Conservation (phyloP, 441 rosid genomes). For the Mallotus japonicus region DNA sequence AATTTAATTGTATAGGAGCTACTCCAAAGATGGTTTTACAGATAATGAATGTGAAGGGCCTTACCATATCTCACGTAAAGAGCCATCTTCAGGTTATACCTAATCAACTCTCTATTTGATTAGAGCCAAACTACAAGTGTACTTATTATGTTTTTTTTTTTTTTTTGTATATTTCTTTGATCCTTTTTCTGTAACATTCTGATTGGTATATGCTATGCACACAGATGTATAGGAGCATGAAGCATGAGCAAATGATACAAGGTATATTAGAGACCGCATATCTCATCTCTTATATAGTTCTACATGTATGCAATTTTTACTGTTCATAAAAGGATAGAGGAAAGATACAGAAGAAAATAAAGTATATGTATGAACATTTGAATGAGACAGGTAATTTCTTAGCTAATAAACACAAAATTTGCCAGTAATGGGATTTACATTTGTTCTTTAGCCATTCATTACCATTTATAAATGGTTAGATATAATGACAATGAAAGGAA, state of each 20-base stretch:
- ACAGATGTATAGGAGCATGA: slow-evolving; percentile 81
- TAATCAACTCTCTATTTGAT: not conserved
- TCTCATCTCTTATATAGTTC: no score
- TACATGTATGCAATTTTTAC: not conserved
- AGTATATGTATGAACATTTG: not conserved
- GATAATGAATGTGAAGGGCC: slow-evolving; percentile 95
- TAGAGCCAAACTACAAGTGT: not conserved
- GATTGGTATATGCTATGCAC: slow-evolving; percentile 4
- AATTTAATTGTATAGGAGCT: slow-evolving; percentile 49
- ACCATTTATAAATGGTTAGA: not conserved
- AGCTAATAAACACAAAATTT: not conserved
- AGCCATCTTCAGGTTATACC: slow-evolving; percentile 91
- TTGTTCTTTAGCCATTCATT: not conserved
- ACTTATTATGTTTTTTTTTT: not conserved
- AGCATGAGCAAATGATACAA: slow-evolving; percentile 70
- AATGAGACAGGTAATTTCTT: not conserved
- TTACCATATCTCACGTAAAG: slow-evolving; percentile 96
- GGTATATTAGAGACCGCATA: slow-evolving; percentile 38
- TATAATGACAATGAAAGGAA: not conserved
- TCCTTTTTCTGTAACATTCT: not conserved
- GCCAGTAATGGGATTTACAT: not conserved
- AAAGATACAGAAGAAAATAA: not conserved
- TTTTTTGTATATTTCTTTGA: not conserved
- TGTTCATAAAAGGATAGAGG: no score
- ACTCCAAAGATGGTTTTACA: slow-evolving; percentile 96